Conservation (phyloP, 306 rosid species). For the Erythrophleum fordii region DNA sequence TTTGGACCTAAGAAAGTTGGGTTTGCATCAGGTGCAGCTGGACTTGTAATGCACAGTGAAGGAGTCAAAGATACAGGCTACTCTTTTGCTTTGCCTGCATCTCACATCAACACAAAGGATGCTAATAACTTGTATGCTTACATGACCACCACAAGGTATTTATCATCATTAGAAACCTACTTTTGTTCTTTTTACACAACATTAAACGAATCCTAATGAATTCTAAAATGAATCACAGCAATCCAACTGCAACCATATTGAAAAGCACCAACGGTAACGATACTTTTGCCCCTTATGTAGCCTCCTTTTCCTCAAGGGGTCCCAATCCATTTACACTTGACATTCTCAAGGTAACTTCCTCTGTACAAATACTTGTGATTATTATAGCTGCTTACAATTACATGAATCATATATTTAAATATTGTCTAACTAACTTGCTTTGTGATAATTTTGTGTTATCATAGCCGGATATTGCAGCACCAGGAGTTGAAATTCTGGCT, state of each 20-base stretch:
- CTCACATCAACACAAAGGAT: conserved; percentile 7
- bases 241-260: conserved; percentile 44
- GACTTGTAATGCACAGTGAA: background rate
- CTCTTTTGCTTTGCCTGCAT: conserved; percentile 37
- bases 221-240: background rate
- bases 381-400: background rate
- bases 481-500: conserved; percentile 56
- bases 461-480: conserved; percentile 50
- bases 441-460: background rate
- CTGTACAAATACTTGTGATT: background rate
- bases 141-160: conserved; percentile 34
- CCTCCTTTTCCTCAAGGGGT: conserved; percentile 50
- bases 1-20: background rate
- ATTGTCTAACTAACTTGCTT: background rate
- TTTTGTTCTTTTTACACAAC: background rate
- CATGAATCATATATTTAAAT: background rate
- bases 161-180: background rate
- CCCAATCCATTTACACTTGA: conserved; percentile 37
- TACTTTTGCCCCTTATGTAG: conserved; percentile 42
- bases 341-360: conserved; percentile 50
- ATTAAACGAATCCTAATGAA: background rate
- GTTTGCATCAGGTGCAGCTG: conserved; percentile 31
- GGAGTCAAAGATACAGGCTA: background rate
- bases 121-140: background rate
- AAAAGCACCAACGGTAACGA: conserved; percentile 29